Base-by-base conservation (phyloP, 2,329 filamentous ascomycete species). In the Grosmannia huntii region DNA sequence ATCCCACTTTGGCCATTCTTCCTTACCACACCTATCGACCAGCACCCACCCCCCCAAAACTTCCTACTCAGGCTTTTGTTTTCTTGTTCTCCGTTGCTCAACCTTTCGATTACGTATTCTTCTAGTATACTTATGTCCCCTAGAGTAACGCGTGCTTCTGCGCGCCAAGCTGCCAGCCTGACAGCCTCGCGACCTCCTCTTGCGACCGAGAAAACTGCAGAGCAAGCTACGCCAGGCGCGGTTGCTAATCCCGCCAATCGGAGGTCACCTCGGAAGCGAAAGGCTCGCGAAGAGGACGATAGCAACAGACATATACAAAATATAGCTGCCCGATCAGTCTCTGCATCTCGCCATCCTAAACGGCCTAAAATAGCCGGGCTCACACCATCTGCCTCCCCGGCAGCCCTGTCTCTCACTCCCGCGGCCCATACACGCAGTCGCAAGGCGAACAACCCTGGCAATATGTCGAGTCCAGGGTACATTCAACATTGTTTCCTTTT, bases 101-200 rank as follows among this genome's bases (percentile, higher is more conserved):
- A 16, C 14, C 21, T 2, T n/a, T 16, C 36, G 28, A 31, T 4
- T 38, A 38, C 36, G 2, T 38, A 4, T 28, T n/a, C n/a, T 41
- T 21, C 23, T 56, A 64, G 68, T 69, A 71, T 71, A 86, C 89
- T 92, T 85, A 96, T 96, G 90, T 89, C 89, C 83, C 78, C 85
- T 82, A 96, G 91, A 89, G 85, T 94, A 69, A 96, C 92, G 80
- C 90, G 92, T 79, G 94, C 91, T 69, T 87, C 91, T 73, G 87
- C 91, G 77, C 90, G 90, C 79, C 85, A 89, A 82, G 89, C 89
- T 77, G 87, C 89, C 70, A 82, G 73, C 69, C 63, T 71, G 62
- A 66, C 70, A 64, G 70, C 75, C 57, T 64, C 69, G 65, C 64
- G 67, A 60, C 69, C 69, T 65, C 68, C 70, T 65, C 68, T 72